A percentile compares a stretch with the other conserved stretches of the same genome.
These are phyloP conservation scores for Strigomonas galati DNA, from an alignment of 208 protist species.

Conservation along the genomic window DNA sequence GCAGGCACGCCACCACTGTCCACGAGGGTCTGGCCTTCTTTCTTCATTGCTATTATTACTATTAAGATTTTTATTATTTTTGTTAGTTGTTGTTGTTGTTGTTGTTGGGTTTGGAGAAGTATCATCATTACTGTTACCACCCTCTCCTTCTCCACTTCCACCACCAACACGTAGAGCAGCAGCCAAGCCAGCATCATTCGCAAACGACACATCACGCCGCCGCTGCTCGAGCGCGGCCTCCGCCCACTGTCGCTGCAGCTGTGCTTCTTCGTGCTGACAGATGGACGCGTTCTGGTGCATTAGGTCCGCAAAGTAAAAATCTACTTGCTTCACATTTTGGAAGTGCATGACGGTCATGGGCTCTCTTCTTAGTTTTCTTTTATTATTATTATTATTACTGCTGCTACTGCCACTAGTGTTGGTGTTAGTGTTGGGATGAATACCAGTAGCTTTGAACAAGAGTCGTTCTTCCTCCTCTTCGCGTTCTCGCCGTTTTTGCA, in stretches of 20 bases:
- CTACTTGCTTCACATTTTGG: slow-evolving; percentile 25
- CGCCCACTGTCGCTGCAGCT: slow-evolving; percentile 4
- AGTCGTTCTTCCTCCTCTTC: not conserved
- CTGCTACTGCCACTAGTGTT: no score
- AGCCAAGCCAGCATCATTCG: not conserved
- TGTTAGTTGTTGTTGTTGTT: not conserved
- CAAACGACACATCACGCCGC: not conserved
- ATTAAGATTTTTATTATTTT: not conserved
- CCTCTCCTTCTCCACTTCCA: no score
- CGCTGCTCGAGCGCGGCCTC: slow-evolving; percentile 9
- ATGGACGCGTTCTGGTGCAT: slow-evolving; percentile 47
- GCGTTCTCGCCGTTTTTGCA: not conserved
- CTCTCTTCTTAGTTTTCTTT: no score
- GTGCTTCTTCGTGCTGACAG: slow-evolving; percentile 22
- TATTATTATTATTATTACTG: no score
- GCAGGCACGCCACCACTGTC: slow-evolving; percentile 62
- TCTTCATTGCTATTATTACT: slow-evolving; percentile 14
- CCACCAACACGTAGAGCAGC: not conserved
- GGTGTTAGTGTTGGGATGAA: no score
- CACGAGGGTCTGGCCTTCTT: slow-evolving; percentile 33
- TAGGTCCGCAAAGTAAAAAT: slow-evolving; percentile 37
- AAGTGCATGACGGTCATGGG: slow-evolving; percentile 18
- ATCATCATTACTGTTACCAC: no score
- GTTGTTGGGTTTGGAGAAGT: not conserved
- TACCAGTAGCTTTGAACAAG: no score